Base-by-base conservation (phyloP, 75 land plant species). In the Sequoiadendron giganteum region DNA sequence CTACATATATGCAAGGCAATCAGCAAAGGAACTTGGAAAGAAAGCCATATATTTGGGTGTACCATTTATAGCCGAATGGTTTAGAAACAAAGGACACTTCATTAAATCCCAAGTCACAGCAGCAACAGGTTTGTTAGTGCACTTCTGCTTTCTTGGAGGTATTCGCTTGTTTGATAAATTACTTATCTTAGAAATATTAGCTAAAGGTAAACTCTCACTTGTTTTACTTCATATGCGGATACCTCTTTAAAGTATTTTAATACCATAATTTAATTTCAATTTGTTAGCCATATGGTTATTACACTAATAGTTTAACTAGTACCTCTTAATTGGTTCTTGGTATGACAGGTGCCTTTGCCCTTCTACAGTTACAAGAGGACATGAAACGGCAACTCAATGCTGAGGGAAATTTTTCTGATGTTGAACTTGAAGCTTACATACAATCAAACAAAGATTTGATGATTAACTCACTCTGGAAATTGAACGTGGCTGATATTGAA, bases 61-160 rank as follows among this genome's bases (percentile, higher is more conserved):
- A 77, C 99, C 99, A 28, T 97, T 96, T 72, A 42, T 97, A 86
- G 98, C 95, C 25, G 99, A 97, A 87, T 96, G 99, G 99, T 90
- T 97, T 88, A 96, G 99, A 88, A 95, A 96, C 90, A 96, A 97
- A 90, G 98, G 99, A 30, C 99, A 97, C 85, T 92, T 89, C 40
- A 94, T 96, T 75, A 96, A 97, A 87, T 97, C 99, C 52, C 99
- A 97, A 90, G 94, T 97, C 21, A 96, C 97, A 49, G 99, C 99
- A 68, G 96, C 95, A 87, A 91, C 95, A 93, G 99, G 99, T 96
- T 42, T 28, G 56, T 15, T 13, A 18, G 36, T 84, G 52, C 30
- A 85, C 47, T 34, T 85, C 18, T 85, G 2, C 54, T 52, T 47
- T 52, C 40, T 75, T 48, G 70, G 70, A 85, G 38, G 68, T 86